Base-by-base conservation (phyloP, 805 yeast genomes). In the Diddensiella santjacobensis region DNA sequence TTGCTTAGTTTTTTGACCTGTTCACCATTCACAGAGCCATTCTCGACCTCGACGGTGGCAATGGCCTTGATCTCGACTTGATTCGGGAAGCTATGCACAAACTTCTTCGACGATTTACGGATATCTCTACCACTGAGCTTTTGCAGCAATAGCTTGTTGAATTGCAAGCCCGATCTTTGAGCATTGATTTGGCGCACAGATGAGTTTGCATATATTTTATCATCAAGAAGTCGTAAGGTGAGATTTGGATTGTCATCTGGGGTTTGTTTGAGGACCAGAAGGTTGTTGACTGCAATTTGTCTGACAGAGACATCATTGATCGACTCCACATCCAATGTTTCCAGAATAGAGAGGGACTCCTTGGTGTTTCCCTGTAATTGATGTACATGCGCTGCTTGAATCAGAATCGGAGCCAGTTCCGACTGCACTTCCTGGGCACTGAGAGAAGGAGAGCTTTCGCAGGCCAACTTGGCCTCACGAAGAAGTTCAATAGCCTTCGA, bases 311-410 rank as follows among this genome's bases (percentile, higher is more conserved):
- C 43, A 22, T 52, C 51, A 8, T 31, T 37, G 15, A 57, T 50
- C 4, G 39, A 43, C 11, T 43, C 37, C 10, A 43, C 44, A 15
- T 69, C 69, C 8, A 73, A 53, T 2, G 60, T 54, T 2, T 68
- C 57, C 44, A 80, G 65, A 2, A 79, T 62, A 2, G 57, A 48
- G 33, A 58, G 42, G 1, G 81, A 71, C 35, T 70, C 70, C 1
- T 58, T 69, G 2, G 45, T 40, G 13, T 72, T 58, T 4, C 75
- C 75, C 33, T 54, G 41, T 13, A 67, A 48, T 31, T 71, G 73
- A 45, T 77, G 65, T 17, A 78, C 75, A 56, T 74, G 82, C 2
- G 86, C 82, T 24, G 75, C 75, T 54, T 84, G 84, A 39, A 81
- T 62, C 49, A 73, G 63, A 18, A 83, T 80, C 15, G 87, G 86